phyloP scores from a whole-genome alignment of 1,284 basidiomycete genomes.

The Fomitiporia mediterranea region DNA sequence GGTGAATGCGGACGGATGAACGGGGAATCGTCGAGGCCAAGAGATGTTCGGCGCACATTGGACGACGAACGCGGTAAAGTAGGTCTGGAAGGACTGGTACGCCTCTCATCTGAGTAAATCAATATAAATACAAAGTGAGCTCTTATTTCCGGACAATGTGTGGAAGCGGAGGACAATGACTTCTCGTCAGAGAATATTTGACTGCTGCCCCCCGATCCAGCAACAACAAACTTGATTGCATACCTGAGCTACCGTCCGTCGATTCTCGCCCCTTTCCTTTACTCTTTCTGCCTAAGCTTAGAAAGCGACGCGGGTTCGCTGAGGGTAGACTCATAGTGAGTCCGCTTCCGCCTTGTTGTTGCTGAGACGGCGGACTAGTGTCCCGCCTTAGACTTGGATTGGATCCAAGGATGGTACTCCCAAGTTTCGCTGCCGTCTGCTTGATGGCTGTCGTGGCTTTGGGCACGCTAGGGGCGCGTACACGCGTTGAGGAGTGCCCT shows the following conservation, averaged over 20 bases:
- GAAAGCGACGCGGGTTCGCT: constrained; percentile 45
- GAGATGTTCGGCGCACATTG: not conserved
- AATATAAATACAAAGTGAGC: not conserved
- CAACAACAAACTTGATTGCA: constrained; percentile 18
- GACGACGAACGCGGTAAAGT: constrained; percentile 21
- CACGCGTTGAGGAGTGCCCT: not conserved
- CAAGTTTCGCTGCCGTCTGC: constrained; percentile 52
- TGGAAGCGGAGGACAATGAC: not conserved
- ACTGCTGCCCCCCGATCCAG: too few relatives aligned
- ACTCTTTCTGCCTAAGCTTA: constrained; percentile 51
- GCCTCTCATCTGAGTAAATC: not conserved
- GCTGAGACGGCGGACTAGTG: constrained; percentile 28
- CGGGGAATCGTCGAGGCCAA: constrained; percentile 56
- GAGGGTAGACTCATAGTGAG: constrained; percentile 31
- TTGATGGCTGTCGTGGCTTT: constrained; percentile 26
- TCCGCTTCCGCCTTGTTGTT: constrained; percentile 23
- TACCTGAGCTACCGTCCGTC: constrained; percentile 33
- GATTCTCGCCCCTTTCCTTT: constrained; percentile 39
- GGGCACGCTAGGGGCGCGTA: constrained; percentile 3
- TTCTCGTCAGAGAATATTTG: too few relatives aligned
- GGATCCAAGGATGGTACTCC: constrained; percentile 36
- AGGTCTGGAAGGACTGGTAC: constrained; percentile 18
- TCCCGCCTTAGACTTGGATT: constrained; percentile 1
- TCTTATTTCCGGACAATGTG: not conserved
- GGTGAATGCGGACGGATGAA: constrained; percentile 74